A percentile compares a stretch with the other conserved stretches of the same genome.
Evolutionary conservation across 371 early-diverging fungal species (phyloP).

Genomic region (Paraphysoderma sedebokerense): DNA sequence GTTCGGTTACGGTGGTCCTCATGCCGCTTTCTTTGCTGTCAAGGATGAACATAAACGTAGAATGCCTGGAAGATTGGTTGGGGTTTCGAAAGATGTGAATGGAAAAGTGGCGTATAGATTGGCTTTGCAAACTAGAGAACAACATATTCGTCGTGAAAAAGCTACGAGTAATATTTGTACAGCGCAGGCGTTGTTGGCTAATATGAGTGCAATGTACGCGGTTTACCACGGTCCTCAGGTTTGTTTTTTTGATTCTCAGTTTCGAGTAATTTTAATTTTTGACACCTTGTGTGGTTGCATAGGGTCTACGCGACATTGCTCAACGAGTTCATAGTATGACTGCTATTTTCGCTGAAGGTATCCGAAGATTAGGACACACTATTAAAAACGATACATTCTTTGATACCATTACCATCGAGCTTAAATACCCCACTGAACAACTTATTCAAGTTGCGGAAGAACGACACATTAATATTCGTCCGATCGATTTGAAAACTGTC

Average conservation of each 20-base stretch:
- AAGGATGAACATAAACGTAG: conserved; percentile 80
- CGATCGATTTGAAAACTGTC: conserved; percentile 49
- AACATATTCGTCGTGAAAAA: conserved; percentile 96
- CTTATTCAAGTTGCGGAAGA: conserved; percentile 50
- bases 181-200: conserved; percentile 81
- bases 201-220: conserved; percentile 88
- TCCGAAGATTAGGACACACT: conserved; percentile 43
- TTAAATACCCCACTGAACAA: conserved; percentile 21
- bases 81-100: conserved; percentile 78
- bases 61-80: conserved; percentile 89
- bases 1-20: conserved; percentile 96
- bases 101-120: conserved; percentile 85
- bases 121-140: conserved; percentile 91
- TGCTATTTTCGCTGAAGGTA: conserved; percentile 52
- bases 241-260: conserved; percentile 4
- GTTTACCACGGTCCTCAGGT: conserved; percentile 91
- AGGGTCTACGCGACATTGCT: conserved; percentile 75
- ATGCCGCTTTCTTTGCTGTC: conserved; percentile 94
- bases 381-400: conserved; percentile 74
- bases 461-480: conserved; percentile 73
- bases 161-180: conserved; percentile 97
- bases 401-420: conserved; percentile 74
- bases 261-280: conserved; percentile 4
- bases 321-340: conserved; percentile 80
- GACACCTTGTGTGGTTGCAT: no score